phyloP scores from a whole-genome alignment of 163 green algal species.

The Trebouxiophyceae sp. region DNA sequence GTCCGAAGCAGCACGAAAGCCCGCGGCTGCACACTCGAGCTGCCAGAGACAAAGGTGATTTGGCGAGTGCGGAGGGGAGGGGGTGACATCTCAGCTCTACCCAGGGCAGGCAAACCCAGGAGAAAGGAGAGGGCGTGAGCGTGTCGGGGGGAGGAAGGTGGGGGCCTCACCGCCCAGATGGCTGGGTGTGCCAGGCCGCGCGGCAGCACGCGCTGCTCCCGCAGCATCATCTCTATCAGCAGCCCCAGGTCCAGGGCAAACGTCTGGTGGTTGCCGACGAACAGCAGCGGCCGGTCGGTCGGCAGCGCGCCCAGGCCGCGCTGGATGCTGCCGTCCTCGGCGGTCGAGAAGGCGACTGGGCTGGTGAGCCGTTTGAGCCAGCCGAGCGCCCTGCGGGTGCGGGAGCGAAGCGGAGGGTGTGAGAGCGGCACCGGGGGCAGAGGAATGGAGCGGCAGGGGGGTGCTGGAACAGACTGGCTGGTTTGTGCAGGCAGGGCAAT shows the following conservation, averaged over 20 bases:
- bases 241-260: conserved; percentile 66
- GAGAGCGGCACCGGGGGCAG: too few relatives aligned
- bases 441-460: too few relatives aligned
- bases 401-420: neutral
- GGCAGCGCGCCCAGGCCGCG: conserved; percentile 48
- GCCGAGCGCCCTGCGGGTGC: conserved; percentile 4
- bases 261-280: conserved; percentile 77
- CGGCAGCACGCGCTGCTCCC: conserved; percentile 53
- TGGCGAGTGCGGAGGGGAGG: too few relatives aligned
- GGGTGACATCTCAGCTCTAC: too few relatives aligned
- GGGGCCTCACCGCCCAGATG: conserved; percentile 37
- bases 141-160: neutral
- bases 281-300: conserved; percentile 12
- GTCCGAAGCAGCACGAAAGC: too few relatives aligned
- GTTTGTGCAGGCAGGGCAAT: too few relatives aligned
- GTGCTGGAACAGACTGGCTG: too few relatives aligned
- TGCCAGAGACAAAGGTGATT: too few relatives aligned
- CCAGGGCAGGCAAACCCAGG: too few relatives aligned
- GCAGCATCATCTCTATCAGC: conserved; percentile 63
- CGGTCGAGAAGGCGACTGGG: conserved; percentile 69
- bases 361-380: conserved; percentile 31
- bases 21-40: too few relatives aligned
- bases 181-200: conserved; percentile 82
- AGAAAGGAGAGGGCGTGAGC: too few relatives aligned
- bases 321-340: conserved; percentile 31